Conservation (phyloP, 768 basidiomycete genomes). For the Tricholoma furcatifolium region DNA sequence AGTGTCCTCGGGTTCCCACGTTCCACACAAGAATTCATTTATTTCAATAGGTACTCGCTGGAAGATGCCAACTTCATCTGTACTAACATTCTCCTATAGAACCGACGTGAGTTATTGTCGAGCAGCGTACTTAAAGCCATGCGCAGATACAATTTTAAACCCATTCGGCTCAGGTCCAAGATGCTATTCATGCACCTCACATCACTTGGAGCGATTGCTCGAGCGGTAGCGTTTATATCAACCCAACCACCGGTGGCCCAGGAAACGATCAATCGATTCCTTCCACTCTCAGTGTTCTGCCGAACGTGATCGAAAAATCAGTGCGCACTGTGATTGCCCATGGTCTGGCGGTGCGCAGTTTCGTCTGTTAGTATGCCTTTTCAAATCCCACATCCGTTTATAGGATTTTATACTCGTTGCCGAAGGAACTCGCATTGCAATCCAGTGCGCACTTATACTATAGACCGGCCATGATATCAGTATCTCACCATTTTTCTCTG, state of each 20-base stretch:
- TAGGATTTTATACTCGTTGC: constrained; percentile 42
- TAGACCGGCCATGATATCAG: not conserved
- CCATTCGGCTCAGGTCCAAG: constrained; percentile 32
- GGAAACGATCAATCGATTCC: constrained; percentile 56
- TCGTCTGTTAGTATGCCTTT: constrained; percentile 9
- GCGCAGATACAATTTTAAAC: not conserved
- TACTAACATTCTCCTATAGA: constrained; percentile 14
- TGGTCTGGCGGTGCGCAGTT: constrained; percentile 54
- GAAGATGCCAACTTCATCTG: not conserved
- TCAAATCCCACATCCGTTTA: not conserved
- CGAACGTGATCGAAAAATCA: constrained; percentile 70
- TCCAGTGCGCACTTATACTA: constrained; percentile 37
- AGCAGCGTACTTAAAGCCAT: not conserved
- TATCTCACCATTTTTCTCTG: not conserved
- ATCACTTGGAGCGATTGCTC: constrained; percentile 59
- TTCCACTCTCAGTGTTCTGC: constrained; percentile 60
- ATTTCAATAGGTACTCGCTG: constrained; percentile 46
- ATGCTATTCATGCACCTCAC: constrained; percentile 65
- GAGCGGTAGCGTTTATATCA: constrained; percentile 49
- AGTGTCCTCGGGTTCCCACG: constrained; percentile 72
- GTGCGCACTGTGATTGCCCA: constrained; percentile 64
- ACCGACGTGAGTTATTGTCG: constrained; percentile 31
- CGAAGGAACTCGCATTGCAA: constrained; percentile 52
- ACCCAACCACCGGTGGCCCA: constrained; percentile 32
- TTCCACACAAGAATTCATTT: constrained; percentile 53